These are phyloP conservation scores for Heimioporus sp. DNA, from an alignment of 768 basidiomycete genomes.

Conservation along the genomic window DNA sequence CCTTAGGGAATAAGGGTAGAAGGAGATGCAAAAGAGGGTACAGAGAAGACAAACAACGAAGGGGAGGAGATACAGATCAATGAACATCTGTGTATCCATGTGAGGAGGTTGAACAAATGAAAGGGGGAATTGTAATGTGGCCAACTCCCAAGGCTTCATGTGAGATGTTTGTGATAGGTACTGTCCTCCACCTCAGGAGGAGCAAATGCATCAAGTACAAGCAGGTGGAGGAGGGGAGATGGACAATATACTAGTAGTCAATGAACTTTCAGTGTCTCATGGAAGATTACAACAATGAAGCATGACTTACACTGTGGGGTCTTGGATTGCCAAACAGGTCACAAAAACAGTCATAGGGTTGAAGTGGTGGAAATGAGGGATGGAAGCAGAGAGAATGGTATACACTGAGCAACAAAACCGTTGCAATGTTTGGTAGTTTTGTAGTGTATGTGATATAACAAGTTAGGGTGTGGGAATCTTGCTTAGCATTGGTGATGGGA, in stretches of 20 bases:
- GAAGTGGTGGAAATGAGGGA: conserved; percentile 16
- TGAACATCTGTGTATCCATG: conserved; percentile 40
- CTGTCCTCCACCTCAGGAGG: conserved; percentile 38
- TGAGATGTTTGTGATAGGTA: conserved; percentile 36
- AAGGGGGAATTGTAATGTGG: conserved; percentile 30
- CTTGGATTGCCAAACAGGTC: too few relatives aligned
- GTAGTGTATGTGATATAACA: too few relatives aligned
- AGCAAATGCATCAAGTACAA: conserved; percentile 36
- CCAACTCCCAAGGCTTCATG: conserved; percentile 48
- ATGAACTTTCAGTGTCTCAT: too few relatives aligned
- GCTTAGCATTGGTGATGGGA: too few relatives aligned
- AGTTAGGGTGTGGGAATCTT: too few relatives aligned
- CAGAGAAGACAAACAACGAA: conserved; percentile 29
- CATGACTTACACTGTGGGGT: conserved; percentile 27
- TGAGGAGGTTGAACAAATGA: conserved; percentile 38
- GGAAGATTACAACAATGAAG: conserved; percentile 23
- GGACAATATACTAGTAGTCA: conserved; percentile 49
- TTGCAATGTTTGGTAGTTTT: too few relatives aligned
- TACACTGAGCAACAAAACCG: too few relatives aligned
- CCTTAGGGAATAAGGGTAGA: conserved; percentile 41
- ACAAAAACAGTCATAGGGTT: too few relatives aligned
- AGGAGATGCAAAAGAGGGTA: conserved; percentile 28
- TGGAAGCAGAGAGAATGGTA: too few relatives aligned
- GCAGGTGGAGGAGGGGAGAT: conserved; percentile 37
- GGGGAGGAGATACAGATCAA: conserved; percentile 36